phyloP scores from a whole-genome alignment of 1,139 yeast genomes.

The Trichomonascaceae sp. region DNA sequence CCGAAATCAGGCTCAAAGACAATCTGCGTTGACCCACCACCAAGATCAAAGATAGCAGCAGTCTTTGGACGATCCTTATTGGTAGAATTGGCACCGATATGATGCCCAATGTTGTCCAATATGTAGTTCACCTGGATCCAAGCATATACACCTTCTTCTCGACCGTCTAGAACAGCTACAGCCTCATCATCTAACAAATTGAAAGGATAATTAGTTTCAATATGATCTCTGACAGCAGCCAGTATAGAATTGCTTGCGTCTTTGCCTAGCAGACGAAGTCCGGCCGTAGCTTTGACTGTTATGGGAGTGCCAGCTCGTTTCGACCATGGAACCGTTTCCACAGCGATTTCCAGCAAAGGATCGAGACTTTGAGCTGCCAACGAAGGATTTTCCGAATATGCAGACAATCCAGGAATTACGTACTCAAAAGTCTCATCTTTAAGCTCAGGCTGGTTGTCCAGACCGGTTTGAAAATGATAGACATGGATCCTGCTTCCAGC shows the following conservation, averaged over 20 bases:
- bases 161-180: constrained; percentile 85
- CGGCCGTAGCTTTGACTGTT: constrained; percentile 94
- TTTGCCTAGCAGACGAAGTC: constrained; percentile 72
- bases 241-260: constrained; percentile 63
- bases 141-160: constrained; percentile 91
- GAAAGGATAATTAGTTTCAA: constrained; percentile 72
- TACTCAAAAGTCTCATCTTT: constrained; percentile 69
- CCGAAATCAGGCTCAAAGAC: constrained; percentile 74
- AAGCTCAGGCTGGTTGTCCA: constrained; percentile 69
- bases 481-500: constrained; percentile 92
- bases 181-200: constrained; percentile 77
- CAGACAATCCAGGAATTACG: constrained; percentile 83
- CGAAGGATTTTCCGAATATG: constrained; percentile 66
- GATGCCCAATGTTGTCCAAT: constrained; percentile 70
- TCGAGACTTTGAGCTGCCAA: constrained; percentile 84
- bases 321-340: constrained; percentile 60
- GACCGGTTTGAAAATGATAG: constrained; percentile 56
- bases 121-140: constrained; percentile 91
- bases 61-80: constrained; percentile 43
- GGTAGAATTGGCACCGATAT: constrained; percentile 42
- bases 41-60: constrained; percentile 89
- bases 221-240: constrained; percentile 60
- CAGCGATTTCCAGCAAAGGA: constrained; percentile 66
- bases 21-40: constrained; percentile 96
- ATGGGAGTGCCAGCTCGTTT: constrained; percentile 75